Evolutionary conservation across 2,329 filamentous ascomycete genomes (phyloP).

Genomic region (Trichoderma hamatum): DNA sequence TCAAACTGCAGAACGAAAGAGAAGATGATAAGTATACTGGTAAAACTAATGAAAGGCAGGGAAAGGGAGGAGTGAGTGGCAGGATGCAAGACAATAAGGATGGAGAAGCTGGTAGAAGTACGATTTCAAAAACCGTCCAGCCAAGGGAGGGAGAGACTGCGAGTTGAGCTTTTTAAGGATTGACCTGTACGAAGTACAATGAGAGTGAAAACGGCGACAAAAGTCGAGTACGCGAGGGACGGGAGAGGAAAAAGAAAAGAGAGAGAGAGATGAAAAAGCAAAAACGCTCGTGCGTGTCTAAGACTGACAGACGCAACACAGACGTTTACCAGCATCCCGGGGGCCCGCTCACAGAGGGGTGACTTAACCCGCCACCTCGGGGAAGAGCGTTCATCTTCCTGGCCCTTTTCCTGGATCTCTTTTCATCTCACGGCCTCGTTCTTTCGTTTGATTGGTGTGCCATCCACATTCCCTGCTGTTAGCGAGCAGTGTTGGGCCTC

Average conservation of each 20-base stretch:
- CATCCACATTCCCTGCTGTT: neutral
- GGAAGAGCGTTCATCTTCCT: neutral
- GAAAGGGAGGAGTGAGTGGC: conserved; percentile 17
- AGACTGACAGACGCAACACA: conserved; percentile 23
- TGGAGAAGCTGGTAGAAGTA: conserved; percentile 2
- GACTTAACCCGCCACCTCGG: conserved; percentile 6
- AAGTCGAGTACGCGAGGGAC: conserved; percentile 11
- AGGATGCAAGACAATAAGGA: conserved; percentile 20
- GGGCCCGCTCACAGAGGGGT: neutral
- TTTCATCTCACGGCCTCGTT: neutral
- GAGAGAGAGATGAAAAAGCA: neutral
- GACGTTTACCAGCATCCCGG: conserved; percentile 17
- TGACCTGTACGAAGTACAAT: conserved; percentile 10
- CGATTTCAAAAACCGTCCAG: conserved; percentile 8
- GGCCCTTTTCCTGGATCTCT: neutral
- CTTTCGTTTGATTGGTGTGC: neutral
- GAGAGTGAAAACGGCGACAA: conserved; percentile 18
- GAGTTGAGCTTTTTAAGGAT: conserved; percentile 6
- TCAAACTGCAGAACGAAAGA: neutral
- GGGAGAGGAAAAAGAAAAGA: neutral
- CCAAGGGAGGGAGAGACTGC: conserved; percentile 22
- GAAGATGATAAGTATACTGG: neutral
- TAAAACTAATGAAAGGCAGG: conserved; percentile 10
- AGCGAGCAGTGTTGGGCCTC: neutral
- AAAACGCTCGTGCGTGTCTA: conserved; percentile 16